Conservation (phyloP, 108 stramenopile species). For the Craspedostauros australis region DNA sequence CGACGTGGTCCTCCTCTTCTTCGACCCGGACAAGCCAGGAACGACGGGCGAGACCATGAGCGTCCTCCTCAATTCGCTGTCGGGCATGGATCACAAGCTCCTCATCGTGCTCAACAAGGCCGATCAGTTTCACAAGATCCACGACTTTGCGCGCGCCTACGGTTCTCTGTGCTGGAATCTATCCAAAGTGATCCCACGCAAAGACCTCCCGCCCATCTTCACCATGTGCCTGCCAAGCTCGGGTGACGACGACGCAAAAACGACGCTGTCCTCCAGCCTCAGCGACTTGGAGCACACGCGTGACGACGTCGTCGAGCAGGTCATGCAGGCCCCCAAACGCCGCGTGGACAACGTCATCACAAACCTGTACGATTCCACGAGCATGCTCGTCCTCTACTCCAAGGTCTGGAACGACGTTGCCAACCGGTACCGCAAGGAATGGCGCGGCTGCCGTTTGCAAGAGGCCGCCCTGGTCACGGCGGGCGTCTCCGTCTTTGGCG, state of each 20-base stretch:
- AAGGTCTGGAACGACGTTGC: slow-evolving; percentile 29
- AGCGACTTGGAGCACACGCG: slow-evolving; percentile 81
- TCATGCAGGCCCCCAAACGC: slow-evolving; percentile 93
- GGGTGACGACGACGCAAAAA: slow-evolving; percentile 14
- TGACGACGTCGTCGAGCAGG: slow-evolving; percentile 89
- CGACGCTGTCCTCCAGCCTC: slow-evolving; percentile 33
- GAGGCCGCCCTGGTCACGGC: slow-evolving; percentile 8
- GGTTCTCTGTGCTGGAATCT: slow-evolving; percentile 99
- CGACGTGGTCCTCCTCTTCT: slow-evolving; percentile 97
- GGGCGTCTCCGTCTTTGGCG: slow-evolving; percentile 7
- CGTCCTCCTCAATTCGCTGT: slow-evolving; percentile 83
- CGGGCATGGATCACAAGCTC: slow-evolving; percentile 98
- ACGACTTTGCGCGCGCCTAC: slow-evolving; percentile 99
- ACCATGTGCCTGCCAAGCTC: slow-evolving; percentile 95
- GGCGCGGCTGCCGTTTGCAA: slow-evolving; percentile 20
- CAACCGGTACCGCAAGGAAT: slow-evolving; percentile 11
- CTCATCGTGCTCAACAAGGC: slow-evolving; percentile 98
- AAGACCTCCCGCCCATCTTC: slow-evolving; percentile 97
- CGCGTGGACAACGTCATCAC: slow-evolving; percentile 98
- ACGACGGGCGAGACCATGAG: slow-evolving; percentile 98
- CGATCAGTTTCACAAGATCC: slow-evolving; percentile 88
- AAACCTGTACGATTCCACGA: slow-evolving; percentile 88
- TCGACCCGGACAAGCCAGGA: slow-evolving; percentile 94
- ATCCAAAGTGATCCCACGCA: slow-evolving; percentile 88
- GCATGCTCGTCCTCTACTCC: slow-evolving; percentile 63